Evolutionary conservation across 176 grass and related monocot species (phyloP), one percentile per base, ranked within the genome.

Genomic region (Lolium perenne): DNA sequence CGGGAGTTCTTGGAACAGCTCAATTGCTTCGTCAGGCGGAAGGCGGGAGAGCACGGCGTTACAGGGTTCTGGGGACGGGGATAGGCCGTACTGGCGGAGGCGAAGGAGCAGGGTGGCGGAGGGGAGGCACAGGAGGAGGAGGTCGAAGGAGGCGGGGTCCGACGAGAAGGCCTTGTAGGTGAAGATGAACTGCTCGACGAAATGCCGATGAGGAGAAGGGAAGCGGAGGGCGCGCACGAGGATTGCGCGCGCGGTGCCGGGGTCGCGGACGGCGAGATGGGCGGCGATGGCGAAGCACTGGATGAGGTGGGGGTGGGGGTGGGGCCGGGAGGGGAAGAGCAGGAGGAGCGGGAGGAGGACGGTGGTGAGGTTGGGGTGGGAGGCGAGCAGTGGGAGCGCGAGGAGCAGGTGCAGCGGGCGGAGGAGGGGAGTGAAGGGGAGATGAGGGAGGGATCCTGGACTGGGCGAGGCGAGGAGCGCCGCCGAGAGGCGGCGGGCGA

Each of bases 91-190:
- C 8, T 90, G 87, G 49, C 84, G 89, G 66, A 98, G 78, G 40
- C 91, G 93, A 75, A 67, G 85, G 82, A 93, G 89, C 29, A 98
- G 84, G 38, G 88, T 26, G 7, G 63, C 81, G 14, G 87, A 89
- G 68, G 92, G 87, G 55, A 94, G 72, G 40, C 91, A 92, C 43
- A 73, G 53, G 53, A 98, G 89, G 73, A 98, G 93, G 48, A 95
- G 78, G 71, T 95, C 93, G 89, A 95, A 95, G 38, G 94, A 89
- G 59, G 74, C 81, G 35, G 95, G 95, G 55, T 91, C 63, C 14
- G 91, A 93, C n/a, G 91, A 98, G 89, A 94, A 98, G 41, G 91
- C 48, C 83, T 94, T 98, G 78, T 98, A 98, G 7, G 93, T 92
- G 88, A 62, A 89, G 74, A 98, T 87, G 68, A 95, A 92, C 18